Conservation (phyloP, 306 rosid species). For the Vachellia pachyceras region DNA sequence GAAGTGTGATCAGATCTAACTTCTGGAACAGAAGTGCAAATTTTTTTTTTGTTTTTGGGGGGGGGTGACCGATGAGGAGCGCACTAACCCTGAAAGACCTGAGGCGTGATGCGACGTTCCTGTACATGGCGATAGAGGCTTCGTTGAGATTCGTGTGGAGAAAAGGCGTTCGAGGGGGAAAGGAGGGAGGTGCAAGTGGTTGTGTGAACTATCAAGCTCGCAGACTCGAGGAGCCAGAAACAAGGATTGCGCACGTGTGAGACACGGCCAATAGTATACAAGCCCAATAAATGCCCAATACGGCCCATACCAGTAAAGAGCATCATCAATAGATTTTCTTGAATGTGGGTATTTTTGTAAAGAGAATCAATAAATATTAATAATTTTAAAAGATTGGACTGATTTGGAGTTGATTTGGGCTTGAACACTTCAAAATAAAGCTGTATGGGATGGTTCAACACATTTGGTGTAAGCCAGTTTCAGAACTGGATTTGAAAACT, state of each 20-base stretch:
- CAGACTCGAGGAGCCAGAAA: not conserved
- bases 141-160: not conserved
- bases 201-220: not conserved
- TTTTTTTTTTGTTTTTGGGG: too few species aligned
- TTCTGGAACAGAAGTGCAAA: not conserved
- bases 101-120: conserved; percentile 68
- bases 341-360: too few species aligned
- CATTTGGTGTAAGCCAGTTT: too few species aligned
- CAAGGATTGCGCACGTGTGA: not conserved
- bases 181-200: not conserved
- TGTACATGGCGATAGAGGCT: conserved; percentile 58
- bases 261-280: not conserved
- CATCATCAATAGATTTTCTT: too few species aligned
- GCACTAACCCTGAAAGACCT: conserved; percentile 61
- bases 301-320: conserved; percentile 1
- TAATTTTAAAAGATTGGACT: too few species aligned
- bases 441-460: too few species aligned
- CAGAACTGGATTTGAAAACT: too few species aligned
- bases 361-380: too few species aligned
- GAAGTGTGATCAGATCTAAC: conserved; percentile 34
- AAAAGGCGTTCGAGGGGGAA: not conserved
- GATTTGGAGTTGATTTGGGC: too few species aligned
- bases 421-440: too few species aligned
- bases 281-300: too few species aligned
- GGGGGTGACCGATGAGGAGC: too few species aligned